Base-by-base conservation (phyloP, 164 flowering plant genomes). In the Stephania japonica region DNA sequence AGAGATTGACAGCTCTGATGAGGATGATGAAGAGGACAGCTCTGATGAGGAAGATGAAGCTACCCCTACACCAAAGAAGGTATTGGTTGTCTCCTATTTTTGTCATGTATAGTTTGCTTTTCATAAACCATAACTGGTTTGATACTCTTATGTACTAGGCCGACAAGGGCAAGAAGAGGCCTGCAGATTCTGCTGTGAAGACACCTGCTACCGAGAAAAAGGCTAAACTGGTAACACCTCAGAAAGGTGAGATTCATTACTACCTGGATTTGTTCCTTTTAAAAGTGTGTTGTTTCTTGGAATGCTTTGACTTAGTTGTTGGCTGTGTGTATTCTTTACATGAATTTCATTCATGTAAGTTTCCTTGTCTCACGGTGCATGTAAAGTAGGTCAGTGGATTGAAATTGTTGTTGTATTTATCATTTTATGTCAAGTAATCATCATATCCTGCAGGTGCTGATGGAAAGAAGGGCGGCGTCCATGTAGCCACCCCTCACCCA, bases 401-500 rank as follows among this genome's bases (percentile, higher is more conserved):
- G 38, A 32, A 9, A 9, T 47, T 7, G 4, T 47, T 9, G 53
- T 7, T 7, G 16, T 16, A 47, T 47, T 44, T 47, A 47, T 16
- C 12, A 7, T 4, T 44, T 9, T 1, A 44, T 47, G 53, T 2
- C 18, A 19, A 59, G 19, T 59, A 59, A n/a, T 59, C 24, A 1
- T 70, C 19, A 67, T 26, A 11, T 3, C 42, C 42, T 72, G 38
- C 76, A 79, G 73, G 67, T 75, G 53, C 78, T 80, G 91, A 87
- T 77, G 86, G 85, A 65, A 90, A 88, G 78, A 90, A 90, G 79
- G 79, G 75, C 67, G 78, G 74, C 68, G 86, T 24, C 4, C 94
- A 88, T 75, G 76, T 65, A 1, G 92, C 87, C 11, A 91, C 97
- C 61, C 97, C 94, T 12, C 65, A 87, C 76, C 94, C 97, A 14